Base-by-base conservation (phyloP, 768 basidiomycete species). In the Daedaleopsis sinensis region DNA sequence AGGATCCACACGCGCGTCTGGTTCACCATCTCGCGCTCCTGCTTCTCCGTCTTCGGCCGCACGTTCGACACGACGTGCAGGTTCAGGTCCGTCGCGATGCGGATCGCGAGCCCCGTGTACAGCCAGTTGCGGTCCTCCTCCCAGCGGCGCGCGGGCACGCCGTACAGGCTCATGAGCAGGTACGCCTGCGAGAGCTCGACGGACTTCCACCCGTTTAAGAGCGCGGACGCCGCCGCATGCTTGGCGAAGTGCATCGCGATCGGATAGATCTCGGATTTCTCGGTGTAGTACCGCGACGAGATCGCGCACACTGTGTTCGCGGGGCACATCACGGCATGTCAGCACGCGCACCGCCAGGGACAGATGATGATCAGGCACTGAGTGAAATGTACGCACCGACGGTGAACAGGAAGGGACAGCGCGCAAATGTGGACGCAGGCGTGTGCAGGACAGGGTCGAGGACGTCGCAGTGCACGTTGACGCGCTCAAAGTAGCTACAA, bases 171-270 rank as follows among this genome's bases (percentile, higher is more conserved):
- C 89, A 93, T 88, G 54, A 97, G 79, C 51, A 97, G 87, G 68
- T 96, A 97, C 4, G 94, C 94, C 71, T 97, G 94, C 54, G 90
- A 89, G 1, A 96, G 79, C 73, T 97, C 94, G 51, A 96, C 89
- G 13, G 90, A 91, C 74, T 78, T 74, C 72, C 69, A 74, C 21
- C 72, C 73, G 54, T 70, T 66, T 23, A 90, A 90, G 47, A 94
- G 79, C 3, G 89, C 89, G 58, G 87, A 90, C 1, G 90, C 90
- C 2, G 91, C 91, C 0, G 90, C 87, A 64, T 89, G 87, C 67
- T 90, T 91, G 2, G 91, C 91, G 62, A 93, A 93, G 70, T 93
- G 91, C 91, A 93, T 93, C 11, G 91, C 91, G 59, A 93, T 88
- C 0, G 89, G 88, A 66, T 93, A 93, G 42, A 96, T 88, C 70